Conservation (phyloP, 768 basidiomycete species). For the Mycena vitilis region DNA sequence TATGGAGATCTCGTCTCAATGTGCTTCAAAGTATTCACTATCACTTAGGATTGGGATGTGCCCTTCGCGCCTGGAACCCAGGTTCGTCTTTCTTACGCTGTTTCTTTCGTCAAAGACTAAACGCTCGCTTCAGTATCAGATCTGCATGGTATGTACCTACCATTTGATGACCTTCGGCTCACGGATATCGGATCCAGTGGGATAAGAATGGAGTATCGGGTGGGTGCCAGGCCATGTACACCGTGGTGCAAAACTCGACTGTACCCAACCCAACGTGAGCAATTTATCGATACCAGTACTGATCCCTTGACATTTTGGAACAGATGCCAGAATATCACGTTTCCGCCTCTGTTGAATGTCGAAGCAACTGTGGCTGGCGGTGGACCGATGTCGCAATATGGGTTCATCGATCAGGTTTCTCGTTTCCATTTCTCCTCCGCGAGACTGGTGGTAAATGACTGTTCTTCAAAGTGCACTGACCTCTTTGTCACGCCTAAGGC, state of each 20-base stretch:
- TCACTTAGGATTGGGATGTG: slow-evolving; percentile 57
- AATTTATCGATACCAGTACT: no score
- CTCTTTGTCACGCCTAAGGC: slow-evolving; percentile 55
- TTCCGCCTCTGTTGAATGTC: slow-evolving; percentile 48
- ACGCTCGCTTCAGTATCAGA: slow-evolving; percentile 55
- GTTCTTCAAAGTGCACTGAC: slow-evolving; percentile 56
- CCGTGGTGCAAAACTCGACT: slow-evolving; percentile 56
- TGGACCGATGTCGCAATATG: slow-evolving; percentile 55
- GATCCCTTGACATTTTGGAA: no score
- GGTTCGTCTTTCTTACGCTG: slow-evolving; percentile 32
- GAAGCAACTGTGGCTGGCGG: slow-evolving; percentile 39
- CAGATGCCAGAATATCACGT: slow-evolving; percentile 54
- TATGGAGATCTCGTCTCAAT: slow-evolving; percentile 32
- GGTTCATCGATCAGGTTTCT: slow-evolving; percentile 58
- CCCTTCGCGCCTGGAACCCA: slow-evolving; percentile 62
- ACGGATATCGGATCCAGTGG: slow-evolving; percentile 44
- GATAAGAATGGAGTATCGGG: slow-evolving; percentile 60
- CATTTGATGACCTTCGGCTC: no score
- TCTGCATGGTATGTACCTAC: slow-evolving; percentile 60
- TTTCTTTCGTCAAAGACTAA: background rate
- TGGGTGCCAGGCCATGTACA: slow-evolving; percentile 65
- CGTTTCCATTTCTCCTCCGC: slow-evolving; percentile 37
- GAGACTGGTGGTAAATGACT: slow-evolving; percentile 33
- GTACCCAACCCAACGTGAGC: slow-evolving; percentile 45
- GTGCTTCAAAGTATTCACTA: background rate